Percentiles rank a stretch among this genome's conserved stretches.
These are phyloP conservation scores for Avena atlantica DNA, from an alignment of 176 grass and related monocot genomes.

Conservation along the genomic window DNA sequence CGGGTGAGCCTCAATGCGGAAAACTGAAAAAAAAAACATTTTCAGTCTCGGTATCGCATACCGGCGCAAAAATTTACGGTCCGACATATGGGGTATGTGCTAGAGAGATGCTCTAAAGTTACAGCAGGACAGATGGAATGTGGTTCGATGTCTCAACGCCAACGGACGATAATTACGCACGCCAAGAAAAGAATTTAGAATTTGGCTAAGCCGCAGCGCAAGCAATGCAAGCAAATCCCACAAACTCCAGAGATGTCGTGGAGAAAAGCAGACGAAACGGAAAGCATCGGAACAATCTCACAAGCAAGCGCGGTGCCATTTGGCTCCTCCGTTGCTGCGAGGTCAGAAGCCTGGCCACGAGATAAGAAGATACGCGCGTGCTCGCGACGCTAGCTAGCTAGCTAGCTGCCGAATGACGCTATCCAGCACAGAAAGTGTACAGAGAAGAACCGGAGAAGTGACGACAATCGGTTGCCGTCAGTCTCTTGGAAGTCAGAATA, in stretches of 20 bases:
- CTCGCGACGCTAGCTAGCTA: not conserved
- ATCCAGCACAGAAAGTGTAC: not conserved
- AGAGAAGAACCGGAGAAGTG: not conserved
- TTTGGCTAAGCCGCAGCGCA: not conserved
- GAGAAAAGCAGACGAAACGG: too few relatives aligned
- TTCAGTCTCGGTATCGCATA: too few relatives aligned
- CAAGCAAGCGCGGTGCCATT: constrained; percentile 37
- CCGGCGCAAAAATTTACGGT: too few relatives aligned
- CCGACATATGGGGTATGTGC: too few relatives aligned
- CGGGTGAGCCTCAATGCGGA: too few relatives aligned
- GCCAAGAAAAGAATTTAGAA: constrained; percentile 27
- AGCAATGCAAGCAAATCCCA: constrained; percentile 15
- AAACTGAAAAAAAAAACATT: too few relatives aligned
- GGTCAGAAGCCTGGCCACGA: not conserved
- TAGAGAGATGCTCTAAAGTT: too few relatives aligned
- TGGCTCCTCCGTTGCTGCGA: not conserved
- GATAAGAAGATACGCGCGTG: constrained; percentile 14
- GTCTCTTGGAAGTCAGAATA: not conserved
- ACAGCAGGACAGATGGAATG: not conserved
- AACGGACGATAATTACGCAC: not conserved
- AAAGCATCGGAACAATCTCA: constrained; percentile 1
- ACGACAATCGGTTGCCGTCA: constrained; percentile 47
- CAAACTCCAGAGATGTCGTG: not conserved
- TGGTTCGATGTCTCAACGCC: not conserved
- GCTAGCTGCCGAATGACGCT: constrained; percentile 20